Evolutionary conservation across 345 rosid species (phyloP), one percentile per base, ranked within the genome.

Genomic region (Camelina laxa): DNA sequence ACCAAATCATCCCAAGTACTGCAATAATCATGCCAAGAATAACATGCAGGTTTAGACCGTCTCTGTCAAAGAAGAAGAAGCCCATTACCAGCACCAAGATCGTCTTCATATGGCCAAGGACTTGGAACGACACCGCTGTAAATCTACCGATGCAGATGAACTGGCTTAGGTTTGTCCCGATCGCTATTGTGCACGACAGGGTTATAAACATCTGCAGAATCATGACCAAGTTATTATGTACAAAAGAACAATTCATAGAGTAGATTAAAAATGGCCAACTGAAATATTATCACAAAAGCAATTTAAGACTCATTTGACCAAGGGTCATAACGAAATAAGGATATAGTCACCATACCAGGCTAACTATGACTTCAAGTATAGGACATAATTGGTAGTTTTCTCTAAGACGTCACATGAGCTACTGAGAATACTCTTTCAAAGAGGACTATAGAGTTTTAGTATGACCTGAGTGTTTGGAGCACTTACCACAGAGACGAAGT

Each of bases 91-190:
- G 81, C 69, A 92, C 98, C 9, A 92, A 88, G 74, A 87, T 90
- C 3, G 90, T 92, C 82, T 92, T 92, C 97, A 92, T 92, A 72
- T 92, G 97, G 19, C 98, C 97, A 0, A 92, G 85, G 16, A 93
- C 97, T 84, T 90, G 98, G 75, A 93, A 93, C 0, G 97, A 89
- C 41, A 90, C 97, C 0, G 98, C 98, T 6, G 93, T 88, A 69
- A 89, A 89, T 81, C 95, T 88, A 71, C 98, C 90, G 1, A 91
- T 91, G 79, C 97, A 93, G 59, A 93, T 93, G 81, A 93, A 91
- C 82, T 93, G 97, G 88, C 98, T 93, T 44, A 93, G 93, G 80
- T 93, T 91, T 56, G 96, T 93, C 48, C 97, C 98, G 1, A 93
- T 87, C 0, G 93, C 96, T 61, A 93, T 93, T 3, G 84, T 87